Conservation (phyloP, 495 filamentous ascomycete species). For the Rusavskia elegans region DNA sequence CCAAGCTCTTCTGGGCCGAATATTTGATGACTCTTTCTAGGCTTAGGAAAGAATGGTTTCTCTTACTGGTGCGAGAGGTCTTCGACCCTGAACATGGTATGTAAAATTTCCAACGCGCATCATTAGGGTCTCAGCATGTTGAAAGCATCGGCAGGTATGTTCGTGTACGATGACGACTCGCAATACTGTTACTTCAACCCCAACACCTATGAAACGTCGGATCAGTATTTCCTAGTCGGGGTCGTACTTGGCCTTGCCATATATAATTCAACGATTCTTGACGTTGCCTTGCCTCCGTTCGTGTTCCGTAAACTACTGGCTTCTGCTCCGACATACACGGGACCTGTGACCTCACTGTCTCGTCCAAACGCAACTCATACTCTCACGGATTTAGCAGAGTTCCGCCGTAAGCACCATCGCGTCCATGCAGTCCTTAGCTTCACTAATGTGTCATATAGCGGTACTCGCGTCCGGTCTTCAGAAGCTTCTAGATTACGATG, state of each 20-base stretch:
- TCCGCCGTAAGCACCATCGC: constrained; percentile 29
- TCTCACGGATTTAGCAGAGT: constrained; percentile 75
- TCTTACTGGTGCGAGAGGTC: constrained; percentile 77
- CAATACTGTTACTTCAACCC: constrained; percentile 93
- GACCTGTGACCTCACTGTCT: constrained; percentile 34
- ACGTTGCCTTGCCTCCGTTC: constrained; percentile 84
- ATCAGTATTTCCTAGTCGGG: constrained; percentile 86
- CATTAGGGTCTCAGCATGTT: neutral
- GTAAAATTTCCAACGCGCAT: constrained; percentile 9
- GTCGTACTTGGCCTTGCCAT: constrained; percentile 82
- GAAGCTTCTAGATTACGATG: constrained; percentile 67
- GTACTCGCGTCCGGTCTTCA: constrained; percentile 60
- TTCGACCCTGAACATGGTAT: constrained; percentile 84
- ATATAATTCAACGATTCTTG: constrained; percentile 92
- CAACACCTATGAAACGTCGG: constrained; percentile 76
- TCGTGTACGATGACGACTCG: constrained; percentile 90
- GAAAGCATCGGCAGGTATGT: constrained; percentile 43
- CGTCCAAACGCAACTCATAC: constrained; percentile 53
- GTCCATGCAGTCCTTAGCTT: neutral
- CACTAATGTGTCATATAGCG: constrained; percentile 13
- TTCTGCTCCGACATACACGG: constrained; percentile 40
- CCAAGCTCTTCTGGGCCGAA: neutral
- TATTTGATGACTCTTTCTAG: neutral
- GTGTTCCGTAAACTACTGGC: constrained; percentile 78
- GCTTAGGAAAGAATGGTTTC: constrained; percentile 90